Evolutionary conservation across 805 yeast species (phyloP).

Genomic region (Debaryomyces castellii): DNA sequence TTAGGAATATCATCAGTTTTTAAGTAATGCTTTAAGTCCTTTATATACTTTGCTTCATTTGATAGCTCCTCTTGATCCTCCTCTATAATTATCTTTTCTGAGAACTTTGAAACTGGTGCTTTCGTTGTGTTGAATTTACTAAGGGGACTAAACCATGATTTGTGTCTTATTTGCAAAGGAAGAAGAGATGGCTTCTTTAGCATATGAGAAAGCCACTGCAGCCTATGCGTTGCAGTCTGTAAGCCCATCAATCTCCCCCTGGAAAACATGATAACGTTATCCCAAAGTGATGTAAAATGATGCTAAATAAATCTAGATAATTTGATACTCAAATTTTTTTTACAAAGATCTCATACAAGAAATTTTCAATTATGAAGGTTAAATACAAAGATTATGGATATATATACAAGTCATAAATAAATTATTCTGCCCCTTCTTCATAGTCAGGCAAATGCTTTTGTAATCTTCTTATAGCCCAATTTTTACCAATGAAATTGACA

Average conservation of each 20-base stretch:
- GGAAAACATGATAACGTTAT: not conserved
- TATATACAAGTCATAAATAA: slow-evolving; percentile 1
- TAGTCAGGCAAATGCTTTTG: slow-evolving; percentile 50
- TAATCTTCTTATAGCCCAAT: slow-evolving; percentile 77
- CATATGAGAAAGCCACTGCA: not conserved
- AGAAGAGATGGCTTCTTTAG: not conserved
- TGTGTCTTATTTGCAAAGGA: slow-evolving; percentile 2
- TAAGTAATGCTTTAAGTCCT: slow-evolving; percentile 24
- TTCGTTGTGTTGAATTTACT: slow-evolving; percentile 10
- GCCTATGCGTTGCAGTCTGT: not conserved
- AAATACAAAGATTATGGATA: not conserved
- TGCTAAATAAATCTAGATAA: not conserved
- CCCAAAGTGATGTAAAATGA: not conserved
- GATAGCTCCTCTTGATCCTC: slow-evolving; percentile 3
- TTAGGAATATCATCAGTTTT: slow-evolving; percentile 25
- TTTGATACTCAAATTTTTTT: not conserved
- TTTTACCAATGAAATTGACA: slow-evolving; percentile 69
- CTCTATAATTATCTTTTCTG: slow-evolving; percentile 6
- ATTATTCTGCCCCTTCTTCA: slow-evolving; percentile 11
- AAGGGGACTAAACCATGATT: slow-evolving; percentile 17
- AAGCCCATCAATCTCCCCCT: not conserved
- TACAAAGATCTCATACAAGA: no score
- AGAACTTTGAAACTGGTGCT: not conserved
- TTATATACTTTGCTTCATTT: slow-evolving; percentile 4
- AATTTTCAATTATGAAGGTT: not conserved